Base-by-base conservation (phyloP, 1,139 yeast genomes). In the Lodderomyces orthopsilosis region DNA sequence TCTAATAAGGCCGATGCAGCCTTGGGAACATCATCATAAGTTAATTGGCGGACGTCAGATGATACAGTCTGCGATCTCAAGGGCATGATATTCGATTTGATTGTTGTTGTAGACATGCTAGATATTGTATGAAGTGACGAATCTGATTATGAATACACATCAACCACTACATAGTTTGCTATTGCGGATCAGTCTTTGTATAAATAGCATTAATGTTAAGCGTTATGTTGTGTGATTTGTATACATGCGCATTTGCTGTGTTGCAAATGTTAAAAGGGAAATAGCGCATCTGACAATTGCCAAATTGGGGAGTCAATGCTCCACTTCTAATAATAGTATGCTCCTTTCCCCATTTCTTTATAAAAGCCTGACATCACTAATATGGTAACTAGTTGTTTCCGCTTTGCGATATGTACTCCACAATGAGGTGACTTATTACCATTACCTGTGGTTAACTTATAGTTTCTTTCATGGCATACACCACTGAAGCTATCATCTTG, bases 1-100 rank as follows among this genome's bases (percentile, higher is more conserved):
- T 69, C 68, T 37, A 70, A 67, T 43, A 82, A 66, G 22, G 83
- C 77, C 23, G 54, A 51, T 2, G 83, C 83, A 2, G 85, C 87
- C 56, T 76, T 76, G 41, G 67, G 64, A 43, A 68, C 71, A 54
- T 81, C 87, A 21, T 56, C 60, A 38, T 59, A 51, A 27, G 64
- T 62, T 44, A 81, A 61, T 35, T 56, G 46, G 48, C 60, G 60
- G 43, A 69, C 51, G 24, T 37, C 37, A 28, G 34, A 18, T 8
- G 19, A 14, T 7, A 19, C 12, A 15, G 18, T 15, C 15, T 15
- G 34, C 7, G 18, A 15, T 15, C 15, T 30, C n/a, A 15, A 15
- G 5, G n/a, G 21, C 27, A 23, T 23, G 14, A 12, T 18, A 14
- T 23, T 35, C 12, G 45, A 34, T 10, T 27, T 38, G 17, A 23